Conservation (phyloP, 768 basidiomycete species). For the Tricholoma bakamatsutake region DNA sequence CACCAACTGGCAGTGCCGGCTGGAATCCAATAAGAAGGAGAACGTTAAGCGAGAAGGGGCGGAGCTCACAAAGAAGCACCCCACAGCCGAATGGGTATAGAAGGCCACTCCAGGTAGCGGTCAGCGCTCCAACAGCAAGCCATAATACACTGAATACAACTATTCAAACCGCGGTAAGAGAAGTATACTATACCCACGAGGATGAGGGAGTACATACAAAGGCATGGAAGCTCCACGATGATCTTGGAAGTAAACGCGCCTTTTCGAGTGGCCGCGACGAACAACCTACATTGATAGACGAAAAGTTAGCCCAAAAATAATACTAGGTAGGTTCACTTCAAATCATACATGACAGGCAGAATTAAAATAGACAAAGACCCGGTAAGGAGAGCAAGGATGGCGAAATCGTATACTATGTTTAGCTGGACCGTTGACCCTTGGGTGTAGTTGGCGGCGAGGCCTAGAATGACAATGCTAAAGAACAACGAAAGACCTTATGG, state of each 20-base stretch:
- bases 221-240: conserved; percentile 6
- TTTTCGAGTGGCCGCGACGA: conserved; percentile 8
- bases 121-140: conserved; percentile 8
- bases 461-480: conserved; percentile 8
- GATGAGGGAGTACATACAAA: conserved; percentile 6
- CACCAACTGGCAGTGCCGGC: conserved; percentile 5
- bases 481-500: conserved; percentile 6
- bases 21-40: not conserved
- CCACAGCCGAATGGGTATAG: conserved; percentile 11
- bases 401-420: conserved; percentile 2
- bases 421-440: not conserved
- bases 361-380: conserved; percentile 3
- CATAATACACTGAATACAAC: conserved; percentile 11
- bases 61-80: not conserved
- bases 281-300: conserved; percentile 5
- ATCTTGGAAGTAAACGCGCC: conserved; percentile 11
- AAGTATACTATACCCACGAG: too few relatives aligned
- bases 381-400: conserved; percentile 9
- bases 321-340: not conserved
- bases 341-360: conserved; percentile 9
- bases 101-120: not conserved
- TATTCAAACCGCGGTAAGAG: not conserved
- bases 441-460: conserved; percentile 9
- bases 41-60: not conserved
- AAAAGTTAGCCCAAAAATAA: not conserved